Conservation (phyloP, 2,329 filamentous ascomycete species). For the Volutella citrinella region DNA sequence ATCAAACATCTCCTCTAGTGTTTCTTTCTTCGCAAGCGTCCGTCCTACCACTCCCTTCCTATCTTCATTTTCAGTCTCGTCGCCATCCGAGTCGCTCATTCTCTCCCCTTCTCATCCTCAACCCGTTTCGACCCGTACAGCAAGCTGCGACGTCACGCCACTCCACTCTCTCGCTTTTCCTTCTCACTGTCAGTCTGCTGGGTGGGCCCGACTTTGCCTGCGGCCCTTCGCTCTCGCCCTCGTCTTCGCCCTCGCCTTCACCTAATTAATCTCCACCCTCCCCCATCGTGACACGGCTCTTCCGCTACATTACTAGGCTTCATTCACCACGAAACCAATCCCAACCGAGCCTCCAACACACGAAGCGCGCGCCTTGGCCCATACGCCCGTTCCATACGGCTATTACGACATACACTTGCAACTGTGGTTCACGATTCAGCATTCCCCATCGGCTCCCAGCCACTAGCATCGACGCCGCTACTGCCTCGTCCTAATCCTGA, state of each 20-base stretch:
- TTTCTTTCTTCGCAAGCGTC: not conserved
- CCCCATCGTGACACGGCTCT: not conserved
- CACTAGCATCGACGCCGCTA: slow-evolving; percentile 11
- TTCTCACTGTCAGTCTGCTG: slow-evolving; percentile 5
- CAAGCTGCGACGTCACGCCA: slow-evolving; percentile 17
- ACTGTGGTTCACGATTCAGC: no score
- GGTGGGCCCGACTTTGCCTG: no score
- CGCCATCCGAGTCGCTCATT: slow-evolving; percentile 15
- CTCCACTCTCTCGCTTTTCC: slow-evolving; percentile 22
- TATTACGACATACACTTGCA: no score
- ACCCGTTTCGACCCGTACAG: slow-evolving; percentile 13
- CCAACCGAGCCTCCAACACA: not conserved
- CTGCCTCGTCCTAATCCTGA: slow-evolving; percentile 18
- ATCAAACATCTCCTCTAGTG: no score
- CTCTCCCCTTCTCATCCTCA: slow-evolving; percentile 14
- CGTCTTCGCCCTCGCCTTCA: no score
- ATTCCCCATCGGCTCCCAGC: no score
- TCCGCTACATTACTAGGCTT: slow-evolving; percentile 6
- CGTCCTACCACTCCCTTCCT: slow-evolving; percentile 10
- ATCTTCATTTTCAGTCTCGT: slow-evolving; percentile 11
- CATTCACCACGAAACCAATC: not conserved
- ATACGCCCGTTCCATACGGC: no score
- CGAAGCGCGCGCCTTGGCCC: slow-evolving; percentile 2
- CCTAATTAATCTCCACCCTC: not conserved
- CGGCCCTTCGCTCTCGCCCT: no score